A percentile compares a stretch with the other conserved stretches of the same genome.
Evolutionary conservation across 495 filamentous ascomycete genomes (phyloP).

Genomic region (Podospora australis): DNA sequence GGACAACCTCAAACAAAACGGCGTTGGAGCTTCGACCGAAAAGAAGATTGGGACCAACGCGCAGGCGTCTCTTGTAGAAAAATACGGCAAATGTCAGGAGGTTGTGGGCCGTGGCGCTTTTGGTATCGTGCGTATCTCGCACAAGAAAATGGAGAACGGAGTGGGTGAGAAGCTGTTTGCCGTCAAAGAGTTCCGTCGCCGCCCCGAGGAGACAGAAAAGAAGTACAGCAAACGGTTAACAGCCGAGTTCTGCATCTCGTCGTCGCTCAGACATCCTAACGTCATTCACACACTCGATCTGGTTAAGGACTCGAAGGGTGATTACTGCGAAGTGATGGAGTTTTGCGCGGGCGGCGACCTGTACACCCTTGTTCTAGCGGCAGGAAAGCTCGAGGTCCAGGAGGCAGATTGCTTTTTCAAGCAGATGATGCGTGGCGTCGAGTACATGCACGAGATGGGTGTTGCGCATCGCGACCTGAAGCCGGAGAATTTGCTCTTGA

Average conservation of each 20-base stretch:
- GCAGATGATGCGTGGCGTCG: slow-evolving; percentile 97
- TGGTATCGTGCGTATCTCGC: slow-evolving; percentile 95
- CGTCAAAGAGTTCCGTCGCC: slow-evolving; percentile 94
- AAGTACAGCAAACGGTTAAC: slow-evolving; percentile 97
- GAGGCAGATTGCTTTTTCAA: slow-evolving; percentile 99
- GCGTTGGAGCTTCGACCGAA: slow-evolving; percentile 54
- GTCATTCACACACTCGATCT: slow-evolving; percentile 97
- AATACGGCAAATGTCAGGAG: slow-evolving; percentile 98
- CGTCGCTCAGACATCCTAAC: slow-evolving; percentile 91
- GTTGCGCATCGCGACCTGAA: slow-evolving; percentile 97
- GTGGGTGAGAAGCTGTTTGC: slow-evolving; percentile 86
- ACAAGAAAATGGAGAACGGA: slow-evolving; percentile 84
- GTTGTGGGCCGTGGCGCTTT: slow-evolving; percentile 97
- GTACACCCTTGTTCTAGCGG: slow-evolving; percentile 87
- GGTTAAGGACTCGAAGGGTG: slow-evolving; percentile 90
- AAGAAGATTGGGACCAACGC: slow-evolving; percentile 70
- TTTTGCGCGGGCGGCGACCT: slow-evolving; percentile 96
- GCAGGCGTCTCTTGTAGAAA: slow-evolving; percentile 81
- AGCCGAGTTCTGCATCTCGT: slow-evolving; percentile 99
- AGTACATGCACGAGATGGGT: slow-evolving; percentile 99
- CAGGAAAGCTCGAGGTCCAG: slow-evolving; percentile 83
- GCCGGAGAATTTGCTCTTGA: slow-evolving; percentile 93
- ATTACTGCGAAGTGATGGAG: slow-evolving; percentile 99
- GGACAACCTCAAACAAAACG: slow-evolving; percentile 72
- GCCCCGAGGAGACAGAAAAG: slow-evolving; percentile 87